phyloP scores from a whole-genome alignment of 2,329 filamentous ascomycete genomes.

The Aspergillus puulaauensis region DNA sequence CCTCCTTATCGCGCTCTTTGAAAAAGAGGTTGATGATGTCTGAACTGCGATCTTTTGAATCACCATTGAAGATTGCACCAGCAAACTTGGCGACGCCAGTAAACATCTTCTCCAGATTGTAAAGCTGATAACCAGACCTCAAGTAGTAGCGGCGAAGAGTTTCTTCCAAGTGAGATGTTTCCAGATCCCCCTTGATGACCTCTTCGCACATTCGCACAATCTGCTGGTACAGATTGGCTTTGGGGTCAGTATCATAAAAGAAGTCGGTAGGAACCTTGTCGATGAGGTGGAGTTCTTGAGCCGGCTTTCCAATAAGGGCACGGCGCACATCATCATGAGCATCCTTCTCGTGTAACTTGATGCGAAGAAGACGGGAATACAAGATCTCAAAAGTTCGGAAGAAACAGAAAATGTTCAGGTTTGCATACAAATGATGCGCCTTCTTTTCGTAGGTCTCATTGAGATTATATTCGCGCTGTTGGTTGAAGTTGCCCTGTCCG shows the following conservation, averaged over 20 bases:
- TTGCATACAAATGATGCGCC: slow-evolving; percentile 87
- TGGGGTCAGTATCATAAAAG: slow-evolving; percentile 64
- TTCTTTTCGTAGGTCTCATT: slow-evolving; percentile 80
- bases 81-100: slow-evolving; percentile 78
- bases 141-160: slow-evolving; percentile 89
- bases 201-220: slow-evolving; percentile 84
- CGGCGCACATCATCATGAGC: slow-evolving; percentile 73
- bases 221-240: slow-evolving; percentile 79
- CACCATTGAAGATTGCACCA: slow-evolving; percentile 77
- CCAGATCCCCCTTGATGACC: slow-evolving; percentile 76
- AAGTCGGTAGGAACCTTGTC: slow-evolving; percentile 74
- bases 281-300: slow-evolving; percentile 77
- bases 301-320: slow-evolving; percentile 73
- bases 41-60: slow-evolving; percentile 88
- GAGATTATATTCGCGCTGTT: slow-evolving; percentile 66
- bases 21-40: slow-evolving; percentile 88
- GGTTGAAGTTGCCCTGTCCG: slow-evolving; percentile 54
- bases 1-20: slow-evolving; percentile 74
- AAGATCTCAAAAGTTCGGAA: slow-evolving; percentile 91
- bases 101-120: slow-evolving; percentile 87
- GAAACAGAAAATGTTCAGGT: slow-evolving; percentile 90
- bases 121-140: slow-evolving; percentile 86
- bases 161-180: slow-evolving; percentile 83
- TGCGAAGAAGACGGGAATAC: slow-evolving; percentile 76
- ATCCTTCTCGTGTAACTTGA: slow-evolving; percentile 75